A percentile compares a stretch with the other conserved stretches of the same genome.
Conservation (phyloP, 2,329 filamentous ascomycete species). For the Zymoseptoria passerinii region DNA sequence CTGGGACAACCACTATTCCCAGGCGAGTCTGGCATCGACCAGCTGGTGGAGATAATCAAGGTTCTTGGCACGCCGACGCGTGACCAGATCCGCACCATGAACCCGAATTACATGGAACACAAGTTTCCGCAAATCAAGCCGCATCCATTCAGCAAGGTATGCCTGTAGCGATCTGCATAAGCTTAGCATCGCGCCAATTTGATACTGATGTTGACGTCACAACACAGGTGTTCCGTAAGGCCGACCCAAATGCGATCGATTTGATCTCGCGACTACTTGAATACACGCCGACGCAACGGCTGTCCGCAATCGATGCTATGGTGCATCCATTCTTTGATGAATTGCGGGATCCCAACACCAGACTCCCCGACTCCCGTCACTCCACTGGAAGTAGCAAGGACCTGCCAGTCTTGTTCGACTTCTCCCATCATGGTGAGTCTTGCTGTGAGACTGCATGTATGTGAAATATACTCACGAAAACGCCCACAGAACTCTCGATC, state of each 20-base stretch:
- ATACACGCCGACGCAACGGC: constrained; percentile 92
- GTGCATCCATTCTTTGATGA: constrained; percentile 98
- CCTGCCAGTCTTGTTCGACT: constrained; percentile 83
- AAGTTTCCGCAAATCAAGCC: constrained; percentile 99
- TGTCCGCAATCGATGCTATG: constrained; percentile 93
- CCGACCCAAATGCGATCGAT: constrained; percentile 84
- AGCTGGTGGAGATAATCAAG: constrained; percentile 98
- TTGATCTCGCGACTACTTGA: constrained; percentile 88
- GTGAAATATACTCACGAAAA: background rate
- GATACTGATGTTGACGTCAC: constrained; percentile 6
- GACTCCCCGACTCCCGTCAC: constrained; percentile 89
- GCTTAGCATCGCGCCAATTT: background rate
- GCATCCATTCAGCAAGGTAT: constrained; percentile 90
- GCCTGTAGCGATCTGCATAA: constrained; percentile 2
- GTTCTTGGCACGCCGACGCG: constrained; percentile 92
- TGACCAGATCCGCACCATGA: constrained; percentile 99
- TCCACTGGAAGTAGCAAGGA: constrained; percentile 71
- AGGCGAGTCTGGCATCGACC: constrained; percentile 96
- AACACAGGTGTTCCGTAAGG: constrained; percentile 84
- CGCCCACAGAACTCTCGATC: constrained; percentile 78
- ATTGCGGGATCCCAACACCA: constrained; percentile 80
- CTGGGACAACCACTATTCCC: constrained; percentile 95
- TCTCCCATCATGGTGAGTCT: constrained; percentile 73
- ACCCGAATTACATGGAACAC: constrained; percentile 99
- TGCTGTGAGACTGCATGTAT: background rate